Evolutionary conservation across 495 filamentous ascomycete species (phyloP).

Genomic region (Hypoxylon trugodes): DNA sequence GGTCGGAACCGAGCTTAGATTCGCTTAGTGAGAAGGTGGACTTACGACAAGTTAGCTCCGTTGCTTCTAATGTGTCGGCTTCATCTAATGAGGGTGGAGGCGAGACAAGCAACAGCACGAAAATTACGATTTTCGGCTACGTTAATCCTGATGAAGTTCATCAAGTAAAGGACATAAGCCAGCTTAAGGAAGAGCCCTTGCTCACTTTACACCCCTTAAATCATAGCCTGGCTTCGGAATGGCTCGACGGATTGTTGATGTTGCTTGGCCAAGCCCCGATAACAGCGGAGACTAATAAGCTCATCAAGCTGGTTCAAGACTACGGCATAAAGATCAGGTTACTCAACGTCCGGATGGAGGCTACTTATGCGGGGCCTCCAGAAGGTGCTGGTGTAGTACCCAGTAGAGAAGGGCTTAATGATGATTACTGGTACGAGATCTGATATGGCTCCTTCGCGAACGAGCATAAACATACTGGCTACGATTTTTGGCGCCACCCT

Average conservation of each 20-base stretch:
- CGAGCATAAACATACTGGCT: not conserved
- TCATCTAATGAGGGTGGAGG: slow-evolving; percentile 57
- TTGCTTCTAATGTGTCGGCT: slow-evolving; percentile 89
- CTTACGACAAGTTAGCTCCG: slow-evolving; percentile 86
- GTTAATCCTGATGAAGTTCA: slow-evolving; percentile 45
- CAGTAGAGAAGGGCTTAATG: slow-evolving; percentile 67
- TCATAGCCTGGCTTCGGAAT: slow-evolving; percentile 89
- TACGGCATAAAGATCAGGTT: slow-evolving; percentile 94
- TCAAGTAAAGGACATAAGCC: slow-evolving; percentile 45
- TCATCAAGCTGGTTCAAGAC: slow-evolving; percentile 83
- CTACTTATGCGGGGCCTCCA: slow-evolving; percentile 64
- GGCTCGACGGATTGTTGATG: slow-evolving; percentile 96
- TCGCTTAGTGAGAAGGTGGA: slow-evolving; percentile 84
- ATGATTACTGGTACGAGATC: slow-evolving; percentile 76
- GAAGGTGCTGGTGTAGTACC: slow-evolving; percentile 63
- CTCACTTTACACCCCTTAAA: slow-evolving; percentile 83
- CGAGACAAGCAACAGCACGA: slow-evolving; percentile 68
- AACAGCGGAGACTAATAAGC: slow-evolving; percentile 91
- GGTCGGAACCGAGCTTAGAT: slow-evolving; percentile 75
- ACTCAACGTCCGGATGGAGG: slow-evolving; percentile 90
- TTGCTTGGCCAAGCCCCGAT: slow-evolving; percentile 93
- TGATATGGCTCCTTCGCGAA: slow-evolving; percentile 33
- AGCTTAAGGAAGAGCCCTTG: slow-evolving; percentile 65
- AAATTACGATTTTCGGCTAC: slow-evolving; percentile 90
- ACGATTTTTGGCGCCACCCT: not conserved